A percentile compares a stretch with the other conserved stretches of the same genome.
phyloP scores from a whole-genome alignment of 495 filamentous ascomycete genomes.

The Chlorociboria aeruginascens region DNA sequence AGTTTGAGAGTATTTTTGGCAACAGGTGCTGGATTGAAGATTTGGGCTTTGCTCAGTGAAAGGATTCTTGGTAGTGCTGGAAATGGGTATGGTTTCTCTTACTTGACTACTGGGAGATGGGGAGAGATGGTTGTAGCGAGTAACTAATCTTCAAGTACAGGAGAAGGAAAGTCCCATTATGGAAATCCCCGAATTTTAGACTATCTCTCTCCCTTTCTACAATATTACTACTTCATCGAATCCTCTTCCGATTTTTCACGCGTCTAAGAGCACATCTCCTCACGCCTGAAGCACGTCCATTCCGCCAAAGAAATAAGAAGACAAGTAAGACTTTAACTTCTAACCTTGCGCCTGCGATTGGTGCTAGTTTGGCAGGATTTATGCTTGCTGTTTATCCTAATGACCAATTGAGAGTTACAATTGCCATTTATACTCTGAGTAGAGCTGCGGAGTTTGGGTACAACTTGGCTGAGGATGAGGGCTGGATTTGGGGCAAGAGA shows the following conservation, averaged over 20 bases:
- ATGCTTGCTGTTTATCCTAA: conserved; percentile 68
- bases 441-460: conserved; percentile 78
- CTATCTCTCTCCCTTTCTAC: conserved; percentile 71
- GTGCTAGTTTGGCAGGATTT: conserved; percentile 74
- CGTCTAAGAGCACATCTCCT: conserved; percentile 69
- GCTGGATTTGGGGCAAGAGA: conserved; percentile 51
- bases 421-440: conserved; percentile 68
- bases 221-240: conserved; percentile 74
- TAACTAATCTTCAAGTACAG: conserved; percentile 1
- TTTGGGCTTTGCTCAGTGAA: conserved; percentile 47
- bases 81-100: conserved; percentile 28
- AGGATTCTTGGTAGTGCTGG: conserved; percentile 26
- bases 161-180: conserved; percentile 38
- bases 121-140: not conserved
- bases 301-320: conserved; percentile 71
- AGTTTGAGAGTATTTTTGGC: conserved; percentile 65
- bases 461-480: conserved; percentile 69
- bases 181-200: conserved; percentile 60
- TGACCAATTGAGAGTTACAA: conserved; percentile 63
- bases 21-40: conserved; percentile 56
- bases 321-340: conserved; percentile 65
- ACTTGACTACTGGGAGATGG: not conserved
- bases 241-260: conserved; percentile 82
- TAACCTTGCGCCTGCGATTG: conserved; percentile 71
- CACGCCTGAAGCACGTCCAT: conserved; percentile 57